Base-by-base conservation (phyloP, 2,329 filamentous ascomycete genomes). In the Sordariomycetes sp. region DNA sequence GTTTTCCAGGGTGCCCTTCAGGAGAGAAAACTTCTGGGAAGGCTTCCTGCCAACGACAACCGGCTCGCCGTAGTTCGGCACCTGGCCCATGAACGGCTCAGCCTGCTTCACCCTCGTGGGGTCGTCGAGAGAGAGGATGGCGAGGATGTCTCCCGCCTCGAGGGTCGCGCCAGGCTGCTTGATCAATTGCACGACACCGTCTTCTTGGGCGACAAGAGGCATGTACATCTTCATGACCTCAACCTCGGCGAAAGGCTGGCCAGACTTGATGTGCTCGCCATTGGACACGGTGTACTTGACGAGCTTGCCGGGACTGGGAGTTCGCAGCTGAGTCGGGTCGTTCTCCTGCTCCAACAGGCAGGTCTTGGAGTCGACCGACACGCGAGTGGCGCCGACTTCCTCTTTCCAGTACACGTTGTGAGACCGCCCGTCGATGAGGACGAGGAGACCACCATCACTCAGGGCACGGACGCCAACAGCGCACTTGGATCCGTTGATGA, bases 191-290 rank as follows among this genome's bases (percentile, higher is more conserved):
- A 99, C 93, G 58, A 96, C 82, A 78, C 94, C 94, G 66, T 96
- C 94, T 72, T 99, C 94, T 70, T 92, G 88, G 2, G 94, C 89
- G 61, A 99, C 82, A 58, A 99, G 81, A 68, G 94, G 94, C 94
- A 99, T 99, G 82, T 97, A 97, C 94, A 99, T 99, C 82, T 99
- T 99, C 94, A 99, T 99, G 74, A 99, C 94, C 76, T 99, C 94
- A 48, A 99, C 93, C 73, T 99, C 94, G 59, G 94, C 94, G 69
- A 91, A 99, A 37, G 93, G 80, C 73, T 97, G 89, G 59, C 93
- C 93, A 65, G 95, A 90, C 72, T 85, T 87, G 73, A 99, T 85
- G 71, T 99, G 94, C 65, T 91, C 82, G 61, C 94, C 94, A 68
- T 96, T 97, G 72, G 97, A 94, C 2, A 99, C 89, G 1, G 90